Evolutionary conservation across 2,329 filamentous ascomycete species (phyloP).

Genomic region (Bipolaris gigantea): DNA sequence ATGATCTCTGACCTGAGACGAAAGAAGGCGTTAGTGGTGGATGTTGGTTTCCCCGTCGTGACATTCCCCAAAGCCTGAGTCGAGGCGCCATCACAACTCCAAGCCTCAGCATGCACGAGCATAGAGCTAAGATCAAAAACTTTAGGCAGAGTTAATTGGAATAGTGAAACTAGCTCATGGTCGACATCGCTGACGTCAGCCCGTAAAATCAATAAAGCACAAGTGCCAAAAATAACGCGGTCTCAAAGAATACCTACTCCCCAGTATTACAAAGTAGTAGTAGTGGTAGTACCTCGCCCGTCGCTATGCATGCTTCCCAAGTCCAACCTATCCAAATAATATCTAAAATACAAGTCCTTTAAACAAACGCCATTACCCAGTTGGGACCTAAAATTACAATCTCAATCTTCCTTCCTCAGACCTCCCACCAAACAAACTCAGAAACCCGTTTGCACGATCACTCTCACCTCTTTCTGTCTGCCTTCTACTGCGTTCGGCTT

Average conservation of each 20-base stretch:
- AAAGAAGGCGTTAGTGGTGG: too few relatives aligned
- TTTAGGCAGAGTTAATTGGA: too few relatives aligned
- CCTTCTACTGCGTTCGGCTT: constrained; percentile 11
- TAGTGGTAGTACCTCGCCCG: not conserved
- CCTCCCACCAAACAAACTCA: constrained; percentile 40
- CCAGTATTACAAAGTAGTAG: not conserved
- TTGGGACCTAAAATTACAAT: constrained; percentile 18
- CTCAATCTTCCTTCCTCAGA: constrained; percentile 40
- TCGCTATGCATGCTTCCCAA: not conserved
- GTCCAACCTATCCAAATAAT: not conserved
- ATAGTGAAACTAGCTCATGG: not conserved
- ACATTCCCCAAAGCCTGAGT: too few relatives aligned
- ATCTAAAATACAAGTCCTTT: not conserved
- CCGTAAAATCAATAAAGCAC: not conserved
- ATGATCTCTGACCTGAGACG: too few relatives aligned
- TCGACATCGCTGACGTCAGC: not conserved
- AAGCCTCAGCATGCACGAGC: too few relatives aligned
- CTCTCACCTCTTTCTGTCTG: constrained; percentile 7
- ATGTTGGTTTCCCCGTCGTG: too few relatives aligned
- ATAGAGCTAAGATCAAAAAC: too few relatives aligned
- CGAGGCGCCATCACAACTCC: too few relatives aligned
- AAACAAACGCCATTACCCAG: not conserved
- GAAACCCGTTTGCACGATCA: constrained; percentile 24
- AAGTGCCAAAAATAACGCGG: not conserved
- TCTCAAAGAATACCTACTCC: not conserved